These are phyloP conservation scores for Coemansia sp. DNA, from an alignment of 192 early-diverging fungal species.

Conservation along the genomic window DNA sequence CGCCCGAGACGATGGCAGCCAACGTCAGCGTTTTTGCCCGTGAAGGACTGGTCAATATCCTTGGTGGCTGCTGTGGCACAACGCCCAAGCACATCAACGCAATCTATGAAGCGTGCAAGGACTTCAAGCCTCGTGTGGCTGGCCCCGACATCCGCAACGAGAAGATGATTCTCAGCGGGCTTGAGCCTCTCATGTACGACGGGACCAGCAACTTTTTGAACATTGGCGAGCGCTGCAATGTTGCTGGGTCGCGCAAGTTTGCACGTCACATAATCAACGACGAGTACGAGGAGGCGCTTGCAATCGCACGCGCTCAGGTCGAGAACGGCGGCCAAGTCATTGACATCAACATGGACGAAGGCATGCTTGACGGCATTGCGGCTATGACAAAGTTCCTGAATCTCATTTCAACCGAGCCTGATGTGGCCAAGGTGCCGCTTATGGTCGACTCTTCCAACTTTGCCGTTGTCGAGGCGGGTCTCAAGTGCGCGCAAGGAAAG, in stretches of 20 bases:
- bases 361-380: slow-evolving; percentile 89
- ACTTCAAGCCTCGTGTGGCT: slow-evolving; percentile 77
- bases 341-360: slow-evolving; percentile 97
- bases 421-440: slow-evolving; percentile 81
- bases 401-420: slow-evolving; percentile 91
- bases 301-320: slow-evolving; percentile 90
- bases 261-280: slow-evolving; percentile 90
- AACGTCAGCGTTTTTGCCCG: slow-evolving; percentile 85
- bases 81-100: slow-evolving; percentile 93
- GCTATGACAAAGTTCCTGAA: slow-evolving; percentile 96
- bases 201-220: slow-evolving; percentile 86
- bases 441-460: slow-evolving; percentile 99
- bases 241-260: slow-evolving; percentile 93
- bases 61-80: slow-evolving; percentile 97
- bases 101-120: slow-evolving; percentile 72
- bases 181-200: slow-evolving; percentile 84
- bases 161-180: slow-evolving; percentile 79
- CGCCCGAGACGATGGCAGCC: slow-evolving; percentile 80
- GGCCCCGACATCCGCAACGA: slow-evolving; percentile 65
- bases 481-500: slow-evolving; percentile 96
- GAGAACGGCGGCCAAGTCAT: slow-evolving; percentile 95
- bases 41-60: slow-evolving; percentile 91
- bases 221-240: slow-evolving; percentile 96
- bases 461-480: slow-evolving; percentile 91
- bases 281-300: slow-evolving; percentile 90